Evolutionary conservation across 495 filamentous ascomycete species (phyloP), one percentile per base, ranked within the genome.

Genomic region (Emericellopsis terricola): DNA sequence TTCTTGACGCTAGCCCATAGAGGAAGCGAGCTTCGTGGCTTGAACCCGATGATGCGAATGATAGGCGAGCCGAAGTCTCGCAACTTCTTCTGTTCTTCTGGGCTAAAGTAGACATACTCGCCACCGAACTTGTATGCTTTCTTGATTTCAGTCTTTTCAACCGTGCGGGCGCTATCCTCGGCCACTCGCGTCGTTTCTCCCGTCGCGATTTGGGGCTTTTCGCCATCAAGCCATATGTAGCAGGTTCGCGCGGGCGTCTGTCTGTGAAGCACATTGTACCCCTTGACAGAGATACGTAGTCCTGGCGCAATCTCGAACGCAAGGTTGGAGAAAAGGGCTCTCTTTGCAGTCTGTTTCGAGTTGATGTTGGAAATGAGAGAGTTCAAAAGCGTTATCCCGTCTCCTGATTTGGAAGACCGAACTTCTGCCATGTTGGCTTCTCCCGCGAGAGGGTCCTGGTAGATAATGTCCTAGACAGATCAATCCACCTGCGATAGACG

Each of bases 91-190:
- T 80, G 67, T 50, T 96, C 89, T 20, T 94, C 85, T 2, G 69
- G 61, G 2, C 72, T 76, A 53, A 99, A 99, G 14, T 75, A 57
- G 28, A 99, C 71, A 33, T 85, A 79, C 41, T 93, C 82, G 14
- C 81, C 84, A 19, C 87, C 91, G 42, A 94, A 96, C 45, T 87
- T 93, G 59, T 87, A 99, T 0, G 87, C 91, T 46, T 92, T 94
- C 35, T 77, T 73, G 23, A 94, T 69, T 39, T 94, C 82, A 7
- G 52, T 51, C 44, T 86, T 86, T 36, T 93, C 81, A 2, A 94
- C 71, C 0, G 68, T 65, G 21, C 74, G 64, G 3, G 73, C 70
- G 1, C 74, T 81, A 40, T 86, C 78, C 15, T 80, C 81, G 13
- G 81, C 75, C 27, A 82, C 59, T 33, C 74, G 69, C 1, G 71